phyloP scores from a whole-genome alignment of 306 rosid species.

The Comarum palustre region DNA sequence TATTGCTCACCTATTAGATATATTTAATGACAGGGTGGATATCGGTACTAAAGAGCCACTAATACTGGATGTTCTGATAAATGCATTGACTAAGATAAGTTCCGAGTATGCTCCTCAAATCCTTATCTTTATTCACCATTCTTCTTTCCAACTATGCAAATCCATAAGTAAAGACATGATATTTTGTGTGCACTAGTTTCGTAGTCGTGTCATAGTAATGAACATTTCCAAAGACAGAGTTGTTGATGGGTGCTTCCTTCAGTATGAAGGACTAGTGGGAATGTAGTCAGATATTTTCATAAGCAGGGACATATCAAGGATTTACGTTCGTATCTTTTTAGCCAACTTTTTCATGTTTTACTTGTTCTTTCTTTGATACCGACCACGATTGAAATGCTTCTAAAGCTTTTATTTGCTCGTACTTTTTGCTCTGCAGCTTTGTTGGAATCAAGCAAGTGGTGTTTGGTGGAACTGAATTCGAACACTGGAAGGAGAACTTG shows the following conservation, averaged over 20 bases:
- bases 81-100: slow-evolving; percentile 86
- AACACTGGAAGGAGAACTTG: slow-evolving; percentile 82
- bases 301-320: not conserved
- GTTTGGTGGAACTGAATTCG: slow-evolving; percentile 79
- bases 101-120: slow-evolving; percentile 62
- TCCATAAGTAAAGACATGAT: not conserved
- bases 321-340: not conserved
- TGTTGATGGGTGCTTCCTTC: not conserved
- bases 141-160: not conserved
- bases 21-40: slow-evolving; percentile 65
- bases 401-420: not conserved
- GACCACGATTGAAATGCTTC: not conserved
- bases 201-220: not conserved
- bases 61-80: slow-evolving; percentile 77
- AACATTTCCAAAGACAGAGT: not conserved
- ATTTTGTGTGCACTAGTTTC: not conserved
- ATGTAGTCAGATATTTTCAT: not conserved
- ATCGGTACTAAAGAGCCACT: slow-evolving; percentile 76
- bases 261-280: not conserved
- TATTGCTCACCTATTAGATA: not conserved
- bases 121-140: slow-evolving; percentile 2
- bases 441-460: slow-evolving; percentile 78
- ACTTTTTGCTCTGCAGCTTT: slow-evolving; percentile 36
- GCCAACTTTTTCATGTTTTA: not conserved
- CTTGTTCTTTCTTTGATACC: not conserved